phyloP scores from a whole-genome alignment of 2,329 filamentous ascomycete species.

The Alternaria solani region DNA sequence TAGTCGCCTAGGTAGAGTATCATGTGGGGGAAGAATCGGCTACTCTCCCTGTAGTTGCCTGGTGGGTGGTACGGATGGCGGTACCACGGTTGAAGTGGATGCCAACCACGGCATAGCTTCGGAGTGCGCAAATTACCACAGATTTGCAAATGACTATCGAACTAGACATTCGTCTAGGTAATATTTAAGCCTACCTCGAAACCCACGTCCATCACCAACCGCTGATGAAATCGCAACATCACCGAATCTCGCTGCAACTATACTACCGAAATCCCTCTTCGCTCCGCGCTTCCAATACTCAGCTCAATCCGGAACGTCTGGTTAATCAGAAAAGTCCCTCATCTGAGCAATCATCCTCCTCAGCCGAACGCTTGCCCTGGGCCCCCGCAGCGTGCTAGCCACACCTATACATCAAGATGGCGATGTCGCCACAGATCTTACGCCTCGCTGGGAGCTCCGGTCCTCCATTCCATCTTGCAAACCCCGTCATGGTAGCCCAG shows the following conservation, averaged over 20 bases:
- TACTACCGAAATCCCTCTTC: no score
- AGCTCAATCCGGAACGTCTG: no score
- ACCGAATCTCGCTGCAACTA: no score
- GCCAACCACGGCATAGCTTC: background rate
- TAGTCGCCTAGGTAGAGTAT: no score
- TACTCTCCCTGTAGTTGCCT: no score
- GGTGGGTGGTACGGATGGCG: background rate
- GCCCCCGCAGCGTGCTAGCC: background rate
- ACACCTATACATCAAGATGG: background rate
- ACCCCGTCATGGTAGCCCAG: background rate
- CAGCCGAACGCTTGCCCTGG: background rate
- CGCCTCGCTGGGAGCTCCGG: background rate
- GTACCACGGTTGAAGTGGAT: background rate
- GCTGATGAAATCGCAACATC: no score
- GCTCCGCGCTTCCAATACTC: no score
- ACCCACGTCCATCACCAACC: no score
- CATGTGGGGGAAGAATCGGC: no score
- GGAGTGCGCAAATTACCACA: background rate
- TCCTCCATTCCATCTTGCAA: background rate
- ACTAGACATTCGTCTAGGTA: background rate
- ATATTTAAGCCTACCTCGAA: background rate
- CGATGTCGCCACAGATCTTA: background rate
- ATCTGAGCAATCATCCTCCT: background rate
- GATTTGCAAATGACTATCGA: background rate
- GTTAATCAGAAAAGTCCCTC: no score